Evolutionary conservation across 1,139 yeast species (phyloP).

Genomic region (Candida sp.): DNA sequence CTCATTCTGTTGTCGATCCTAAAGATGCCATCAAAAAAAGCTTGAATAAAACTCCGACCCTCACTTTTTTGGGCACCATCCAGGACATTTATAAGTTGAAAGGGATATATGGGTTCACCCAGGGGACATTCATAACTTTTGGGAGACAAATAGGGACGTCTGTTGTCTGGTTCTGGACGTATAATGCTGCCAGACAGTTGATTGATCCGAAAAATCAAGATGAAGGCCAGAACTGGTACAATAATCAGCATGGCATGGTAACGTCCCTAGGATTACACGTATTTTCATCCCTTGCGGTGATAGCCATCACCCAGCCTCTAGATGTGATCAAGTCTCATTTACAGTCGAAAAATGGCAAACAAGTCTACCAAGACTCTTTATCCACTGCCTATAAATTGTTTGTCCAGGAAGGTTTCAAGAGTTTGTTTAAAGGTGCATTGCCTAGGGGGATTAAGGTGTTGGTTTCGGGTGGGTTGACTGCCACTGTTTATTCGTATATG

Average conservation of each 20-base stretch:
- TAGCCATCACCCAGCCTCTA: slow-evolving; percentile 81
- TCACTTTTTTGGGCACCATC: slow-evolving; percentile 49
- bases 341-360: slow-evolving; percentile 71
- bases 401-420: slow-evolving; percentile 59
- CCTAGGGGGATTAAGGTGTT: slow-evolving; percentile 81
- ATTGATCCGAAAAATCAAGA: slow-evolving; percentile 52
- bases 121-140: slow-evolving; percentile 79
- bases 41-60: slow-evolving; percentile 54
- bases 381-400: slow-evolving; percentile 72
- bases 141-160: slow-evolving; percentile 77
- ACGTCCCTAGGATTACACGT: slow-evolving; percentile 53
- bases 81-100: slow-evolving; percentile 70
- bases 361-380: slow-evolving; percentile 63
- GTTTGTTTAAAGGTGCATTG: slow-evolving; percentile 75
- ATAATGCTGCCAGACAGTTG: slow-evolving; percentile 71
- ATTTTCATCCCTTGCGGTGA: slow-evolving; percentile 62
- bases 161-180: slow-evolving; percentile 80
- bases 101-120: slow-evolving; percentile 75
- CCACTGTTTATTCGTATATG: slow-evolving; percentile 62
- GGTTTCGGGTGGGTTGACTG: slow-evolving; percentile 76
- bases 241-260: slow-evolving; percentile 36
- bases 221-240: slow-evolving; percentile 44
- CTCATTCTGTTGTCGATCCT: slow-evolving; percentile 17
- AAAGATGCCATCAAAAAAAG: slow-evolving; percentile 27
- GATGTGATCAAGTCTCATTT: slow-evolving; percentile 88